These are phyloP conservation scores for Ophiostoma sp. DNA, from an alignment of 2,329 filamentous ascomycete species.

Conservation along the genomic window DNA sequence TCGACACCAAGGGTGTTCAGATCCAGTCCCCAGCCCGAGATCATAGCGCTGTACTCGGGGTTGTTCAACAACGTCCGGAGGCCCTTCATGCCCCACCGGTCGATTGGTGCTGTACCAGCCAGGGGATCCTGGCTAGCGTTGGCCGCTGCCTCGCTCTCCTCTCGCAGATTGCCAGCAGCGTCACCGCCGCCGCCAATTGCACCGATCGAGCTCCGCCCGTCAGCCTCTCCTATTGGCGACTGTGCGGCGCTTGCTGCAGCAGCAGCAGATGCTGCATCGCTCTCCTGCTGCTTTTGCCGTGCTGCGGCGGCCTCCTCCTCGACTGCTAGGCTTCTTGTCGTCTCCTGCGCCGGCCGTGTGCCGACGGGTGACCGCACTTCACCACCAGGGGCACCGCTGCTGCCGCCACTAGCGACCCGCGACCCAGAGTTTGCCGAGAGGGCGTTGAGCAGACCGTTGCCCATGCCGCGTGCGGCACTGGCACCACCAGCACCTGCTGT, in stretches of 20 bases:
- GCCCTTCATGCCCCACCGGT: conserved; percentile 67
- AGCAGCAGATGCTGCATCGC: conserved; percentile 35
- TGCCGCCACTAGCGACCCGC: conserved; percentile 45
- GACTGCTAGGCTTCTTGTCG: conserved; percentile 40
- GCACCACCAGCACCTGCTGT: neutral
- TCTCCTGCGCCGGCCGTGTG: conserved; percentile 48
- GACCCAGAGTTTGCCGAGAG: conserved; percentile 60
- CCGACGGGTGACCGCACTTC: conserved; percentile 53
- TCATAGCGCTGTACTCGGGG: conserved; percentile 61
- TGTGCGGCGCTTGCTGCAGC: conserved; percentile 28
- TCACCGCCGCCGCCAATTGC: conserved; percentile 47
- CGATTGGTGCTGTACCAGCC: conserved; percentile 60
- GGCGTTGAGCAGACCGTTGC: conserved; percentile 64
- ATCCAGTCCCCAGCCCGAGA: conserved; percentile 62
- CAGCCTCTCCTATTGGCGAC: conserved; percentile 32
- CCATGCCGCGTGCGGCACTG: conserved; percentile 40
- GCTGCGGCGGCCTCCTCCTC: conserved; percentile 49
- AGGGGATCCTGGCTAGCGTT: conserved; percentile 54
- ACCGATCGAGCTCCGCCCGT: conserved; percentile 44
- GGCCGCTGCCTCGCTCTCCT: conserved; percentile 43
- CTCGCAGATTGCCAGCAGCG: conserved; percentile 43
- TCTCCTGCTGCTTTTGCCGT: conserved; percentile 51
- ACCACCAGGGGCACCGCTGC: conserved; percentile 28
- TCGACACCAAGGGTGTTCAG: conserved; percentile 59
- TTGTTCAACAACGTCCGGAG: conserved; percentile 64